phyloP scores from a whole-genome alignment of 2,329 filamentous ascomycete genomes.

The Esteya vermicola region DNA sequence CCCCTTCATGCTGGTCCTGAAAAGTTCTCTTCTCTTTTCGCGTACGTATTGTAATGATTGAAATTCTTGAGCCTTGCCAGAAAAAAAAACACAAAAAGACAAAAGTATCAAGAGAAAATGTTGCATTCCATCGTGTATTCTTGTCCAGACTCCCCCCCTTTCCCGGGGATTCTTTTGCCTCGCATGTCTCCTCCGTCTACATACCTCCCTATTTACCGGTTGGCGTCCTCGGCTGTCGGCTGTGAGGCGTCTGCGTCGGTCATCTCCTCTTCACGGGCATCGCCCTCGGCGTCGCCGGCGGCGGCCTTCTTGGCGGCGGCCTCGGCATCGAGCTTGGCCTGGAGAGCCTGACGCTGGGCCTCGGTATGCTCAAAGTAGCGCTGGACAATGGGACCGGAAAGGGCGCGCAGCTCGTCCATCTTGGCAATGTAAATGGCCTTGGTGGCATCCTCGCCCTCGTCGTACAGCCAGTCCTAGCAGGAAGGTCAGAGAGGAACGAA shows the following conservation, averaged over 20 bases:
- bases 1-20: too few species aligned
- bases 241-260: constrained; percentile 38
- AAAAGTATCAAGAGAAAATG: too few species aligned
- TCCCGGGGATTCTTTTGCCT: too few species aligned
- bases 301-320: constrained; percentile 58
- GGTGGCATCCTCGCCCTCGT: constrained; percentile 86
- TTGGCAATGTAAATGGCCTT: constrained; percentile 92
- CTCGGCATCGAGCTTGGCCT: constrained; percentile 66
- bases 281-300: constrained; percentile 39
- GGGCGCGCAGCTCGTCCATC: constrained; percentile 84
- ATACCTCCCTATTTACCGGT: background rate
- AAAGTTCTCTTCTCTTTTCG: too few species aligned
- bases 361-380: constrained; percentile 93
- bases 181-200: too few species aligned
- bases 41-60: too few species aligned
- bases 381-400: constrained; percentile 84
- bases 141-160: too few species aligned
- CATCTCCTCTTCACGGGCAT: constrained; percentile 41
- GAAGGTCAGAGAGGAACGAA: constrained; percentile 5
- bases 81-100: too few species aligned
- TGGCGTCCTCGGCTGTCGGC: constrained; percentile 9
- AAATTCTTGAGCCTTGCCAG: too few species aligned
- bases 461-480: constrained; percentile 90
- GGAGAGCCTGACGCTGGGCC: constrained; percentile 63
- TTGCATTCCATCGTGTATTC: background rate